phyloP scores from a whole-genome alignment of 768 basidiomycete genomes.

The Amanita brunnescens region DNA sequence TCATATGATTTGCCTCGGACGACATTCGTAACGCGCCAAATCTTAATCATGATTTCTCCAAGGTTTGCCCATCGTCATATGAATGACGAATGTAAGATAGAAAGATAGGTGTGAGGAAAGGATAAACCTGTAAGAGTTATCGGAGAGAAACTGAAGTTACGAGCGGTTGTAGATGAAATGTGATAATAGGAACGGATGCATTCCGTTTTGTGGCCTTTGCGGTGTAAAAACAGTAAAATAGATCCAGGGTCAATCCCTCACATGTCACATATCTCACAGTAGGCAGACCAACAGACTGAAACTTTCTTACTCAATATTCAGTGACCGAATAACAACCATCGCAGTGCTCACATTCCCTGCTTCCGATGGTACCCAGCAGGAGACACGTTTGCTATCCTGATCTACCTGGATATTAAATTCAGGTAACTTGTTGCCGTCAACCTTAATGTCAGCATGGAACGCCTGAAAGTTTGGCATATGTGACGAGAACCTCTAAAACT shows the following conservation, averaged over 20 bases:
- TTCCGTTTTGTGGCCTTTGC: background rate
- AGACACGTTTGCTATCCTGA: slow-evolving; percentile 5
- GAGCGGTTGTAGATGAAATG: background rate
- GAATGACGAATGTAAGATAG: background rate
- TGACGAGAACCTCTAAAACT: too few relatives aligned
- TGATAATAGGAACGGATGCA: background rate
- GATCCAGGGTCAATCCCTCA: background rate
- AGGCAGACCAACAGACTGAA: background rate
- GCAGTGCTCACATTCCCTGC: slow-evolving; percentile 5
- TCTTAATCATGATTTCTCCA: slow-evolving; percentile 13
- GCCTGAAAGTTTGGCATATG: background rate
- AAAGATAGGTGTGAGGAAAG: background rate
- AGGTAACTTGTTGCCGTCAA: background rate
- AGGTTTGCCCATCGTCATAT: slow-evolving; percentile 18
- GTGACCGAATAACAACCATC: background rate
- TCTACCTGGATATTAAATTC: slow-evolving; percentile 3
- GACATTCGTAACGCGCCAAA: background rate
- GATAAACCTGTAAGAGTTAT: slow-evolving; percentile 8
- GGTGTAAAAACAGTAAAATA: too few relatives aligned
- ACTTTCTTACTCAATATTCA: background rate
- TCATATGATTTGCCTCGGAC: too few relatives aligned
- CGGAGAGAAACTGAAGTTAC: slow-evolving; percentile 8
- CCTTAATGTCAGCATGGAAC: background rate
- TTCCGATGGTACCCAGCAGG: slow-evolving; percentile 13
- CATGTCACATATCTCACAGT: background rate